Base-by-base conservation (phyloP, 257 asterid species). In the Catharanthus roseus region DNA sequence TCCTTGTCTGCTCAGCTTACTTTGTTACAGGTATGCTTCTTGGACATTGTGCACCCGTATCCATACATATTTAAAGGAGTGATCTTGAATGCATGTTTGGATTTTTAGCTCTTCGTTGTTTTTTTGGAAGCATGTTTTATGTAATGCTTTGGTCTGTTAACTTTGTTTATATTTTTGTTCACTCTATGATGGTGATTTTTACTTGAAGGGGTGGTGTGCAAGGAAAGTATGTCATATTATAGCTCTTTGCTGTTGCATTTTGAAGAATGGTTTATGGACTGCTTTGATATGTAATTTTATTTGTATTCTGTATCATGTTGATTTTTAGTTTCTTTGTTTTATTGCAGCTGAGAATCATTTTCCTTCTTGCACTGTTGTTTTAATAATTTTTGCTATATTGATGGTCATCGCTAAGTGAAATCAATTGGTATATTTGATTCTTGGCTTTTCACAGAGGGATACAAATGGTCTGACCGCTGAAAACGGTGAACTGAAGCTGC, bases 401-500 rank as follows among this genome's bases (percentile, higher is more conserved):
- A 33, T 34, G 19, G 67, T 61, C 12, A 33, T 7, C 1, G 15
- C 13, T 61, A 18, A 33, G 6, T 26, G 9, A 21, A 61, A 18
- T 61, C 28, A 61, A 33, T 26, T 6, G 26, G 19, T 34, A 61
- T 33, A 24, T 33, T 19, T 61, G 67, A 13, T 67, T 28, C 4
- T 24, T 45, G 39, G 21, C 75, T 39, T 67, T 60, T 58, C 49
- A 67, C 91, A 95, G 99, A 89, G 97, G 81, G 99, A 95, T 78
- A 86, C 99, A 69, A 88, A 77, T 83, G 95, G 97, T 72, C 87
- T 95, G 80, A 81, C 96, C 50, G 79, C 85, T 77, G 97, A 91
- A 77, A 95, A 95, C 77, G 81, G 97, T 76, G 97, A 95, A 78
- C 95, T 95, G 82, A 95, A 95, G 82, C 77, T 95, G 77, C 97